Evolutionary conservation across 352 stramenopile species (phyloP).

Genomic region (Globisporangium recalcitrans): DNA sequence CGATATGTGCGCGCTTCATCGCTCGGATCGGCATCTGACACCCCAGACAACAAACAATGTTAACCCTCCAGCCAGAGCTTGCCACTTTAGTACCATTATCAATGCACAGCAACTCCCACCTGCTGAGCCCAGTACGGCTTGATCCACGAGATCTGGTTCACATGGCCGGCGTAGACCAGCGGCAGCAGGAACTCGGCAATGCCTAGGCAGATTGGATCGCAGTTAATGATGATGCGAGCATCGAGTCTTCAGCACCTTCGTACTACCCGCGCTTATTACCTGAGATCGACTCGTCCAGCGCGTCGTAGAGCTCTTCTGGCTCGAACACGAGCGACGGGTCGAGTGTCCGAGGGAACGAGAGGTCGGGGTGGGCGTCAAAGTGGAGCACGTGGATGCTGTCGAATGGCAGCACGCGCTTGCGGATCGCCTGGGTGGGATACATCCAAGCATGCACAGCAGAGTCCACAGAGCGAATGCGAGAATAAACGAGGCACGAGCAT

Average conservation of each 20-base stretch:
- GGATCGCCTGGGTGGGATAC: conserved; percentile 56
- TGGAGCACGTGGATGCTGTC: conserved; percentile 64
- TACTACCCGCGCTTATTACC: conserved; percentile 17
- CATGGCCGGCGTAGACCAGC: conserved; percentile 72
- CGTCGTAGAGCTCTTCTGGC: conserved; percentile 68
- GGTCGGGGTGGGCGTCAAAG: conserved; percentile 82
- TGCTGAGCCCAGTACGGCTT: conserved; percentile 71
- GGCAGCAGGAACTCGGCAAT: conserved; percentile 87
- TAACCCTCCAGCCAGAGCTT: no score
- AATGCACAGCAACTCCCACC: no score
- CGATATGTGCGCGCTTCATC: conserved; percentile 14
- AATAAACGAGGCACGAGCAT: not conserved
- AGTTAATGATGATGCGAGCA: not conserved
- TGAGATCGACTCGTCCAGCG: conserved; percentile 51
- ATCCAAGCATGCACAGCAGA: no score
- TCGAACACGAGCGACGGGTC: conserved; percentile 50
- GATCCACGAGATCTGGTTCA: conserved; percentile 72
- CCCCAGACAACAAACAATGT: no score
- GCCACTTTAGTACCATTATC: no score
- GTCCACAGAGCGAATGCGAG: not conserved
- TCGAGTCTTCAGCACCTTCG: not conserved
- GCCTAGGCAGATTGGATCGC: conserved; percentile 21
- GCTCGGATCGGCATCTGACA: conserved; percentile 3
- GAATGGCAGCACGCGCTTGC: conserved; percentile 63
- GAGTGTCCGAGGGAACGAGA: conserved; percentile 56